phyloP scores from a whole-genome alignment of 768 basidiomycete species.

The Boletus rubroflammeus region DNA sequence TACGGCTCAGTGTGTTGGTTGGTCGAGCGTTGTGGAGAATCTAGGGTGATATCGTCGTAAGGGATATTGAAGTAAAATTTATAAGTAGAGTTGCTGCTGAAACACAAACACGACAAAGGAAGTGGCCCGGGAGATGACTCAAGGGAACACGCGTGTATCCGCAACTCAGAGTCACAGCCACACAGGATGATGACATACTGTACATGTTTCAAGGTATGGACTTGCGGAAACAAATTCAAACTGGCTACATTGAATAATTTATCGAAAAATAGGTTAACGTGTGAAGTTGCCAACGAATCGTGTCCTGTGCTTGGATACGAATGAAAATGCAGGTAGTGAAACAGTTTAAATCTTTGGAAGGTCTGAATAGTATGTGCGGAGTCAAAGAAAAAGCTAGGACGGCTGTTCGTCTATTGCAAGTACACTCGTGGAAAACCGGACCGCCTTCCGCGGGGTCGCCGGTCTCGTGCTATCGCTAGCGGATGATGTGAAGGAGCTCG shows the following conservation, averaged over 20 bases:
- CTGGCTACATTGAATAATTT: slow-evolving; percentile 33
- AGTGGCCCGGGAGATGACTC: neutral
- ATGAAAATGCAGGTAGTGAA: slow-evolving; percentile 21
- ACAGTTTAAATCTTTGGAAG: slow-evolving; percentile 9
- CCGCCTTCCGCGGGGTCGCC: slow-evolving; percentile 52
- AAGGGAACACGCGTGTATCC: neutral
- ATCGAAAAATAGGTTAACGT: slow-evolving; percentile 24
- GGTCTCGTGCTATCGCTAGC: slow-evolving; percentile 36
- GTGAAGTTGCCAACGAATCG: slow-evolving; percentile 8
- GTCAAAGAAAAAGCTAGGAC: slow-evolving; percentile 9
- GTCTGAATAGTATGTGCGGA: slow-evolving; percentile 2
- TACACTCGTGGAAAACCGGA: slow-evolving; percentile 54
- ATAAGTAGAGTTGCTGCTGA: slow-evolving; percentile 1
- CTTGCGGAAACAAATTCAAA: slow-evolving; percentile 5
- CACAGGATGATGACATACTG: slow-evolving; percentile 21
- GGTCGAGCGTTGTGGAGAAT: slow-evolving; percentile 1
- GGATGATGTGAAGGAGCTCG: slow-evolving; percentile 31
- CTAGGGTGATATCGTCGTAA: slow-evolving; percentile 8
- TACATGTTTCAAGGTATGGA: neutral
- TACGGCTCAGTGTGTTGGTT: neutral
- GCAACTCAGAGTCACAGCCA: slow-evolving; percentile 27
- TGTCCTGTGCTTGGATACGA: slow-evolving; percentile 20
- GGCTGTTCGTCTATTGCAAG: slow-evolving; percentile 26
- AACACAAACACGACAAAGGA: slow-evolving; percentile 2
- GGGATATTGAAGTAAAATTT: neutral